These are phyloP conservation scores for Hemerocallis citrina DNA, from an alignment of 106 monocot genomes.

Conservation along the genomic window DNA sequence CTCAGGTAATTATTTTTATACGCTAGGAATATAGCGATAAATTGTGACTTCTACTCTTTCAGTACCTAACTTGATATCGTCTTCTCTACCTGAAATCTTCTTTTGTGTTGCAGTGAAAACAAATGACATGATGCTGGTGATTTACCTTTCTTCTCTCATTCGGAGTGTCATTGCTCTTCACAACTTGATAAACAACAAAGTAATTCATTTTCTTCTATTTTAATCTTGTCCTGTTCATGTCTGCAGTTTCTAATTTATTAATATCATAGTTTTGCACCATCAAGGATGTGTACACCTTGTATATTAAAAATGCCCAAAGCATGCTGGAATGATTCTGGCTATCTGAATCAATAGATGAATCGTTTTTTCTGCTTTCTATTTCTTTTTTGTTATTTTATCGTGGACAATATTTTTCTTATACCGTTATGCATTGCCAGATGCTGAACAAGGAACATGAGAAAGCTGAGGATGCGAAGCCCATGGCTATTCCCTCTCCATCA, in stretches of 20 bases:
- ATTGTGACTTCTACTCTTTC: no score
- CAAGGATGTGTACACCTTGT: no score
- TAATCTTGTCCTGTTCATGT: neutral
- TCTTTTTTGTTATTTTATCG: no score
- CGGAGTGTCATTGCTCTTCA: conserved; percentile 98
- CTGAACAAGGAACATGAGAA: conserved; percentile 99
- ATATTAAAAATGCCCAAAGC: no score
- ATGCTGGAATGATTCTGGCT: no score
- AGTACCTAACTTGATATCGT: neutral
- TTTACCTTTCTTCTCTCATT: conserved; percentile 95
- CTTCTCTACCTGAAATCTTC: neutral
- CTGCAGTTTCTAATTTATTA: no score
- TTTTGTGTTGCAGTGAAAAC: conserved; percentile 79
- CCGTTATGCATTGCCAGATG: conserved; percentile 39
- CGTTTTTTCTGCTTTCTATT: no score
- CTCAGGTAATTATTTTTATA: conserved; percentile 12
- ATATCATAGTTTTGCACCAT: no score
- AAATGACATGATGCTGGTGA: conserved; percentile 99
- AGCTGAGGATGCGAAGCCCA: conserved; percentile 75
- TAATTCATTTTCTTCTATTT: conserved; percentile 9
- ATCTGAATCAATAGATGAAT: no score
- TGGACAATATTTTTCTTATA: no score
- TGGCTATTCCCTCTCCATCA: conserved; percentile 18
- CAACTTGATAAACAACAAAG: conserved; percentile 99
- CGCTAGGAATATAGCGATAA: neutral